These are phyloP conservation scores for Tylopilus sp. DNA, from an alignment of 1,284 basidiomycete genomes.

Conservation along the genomic window DNA sequence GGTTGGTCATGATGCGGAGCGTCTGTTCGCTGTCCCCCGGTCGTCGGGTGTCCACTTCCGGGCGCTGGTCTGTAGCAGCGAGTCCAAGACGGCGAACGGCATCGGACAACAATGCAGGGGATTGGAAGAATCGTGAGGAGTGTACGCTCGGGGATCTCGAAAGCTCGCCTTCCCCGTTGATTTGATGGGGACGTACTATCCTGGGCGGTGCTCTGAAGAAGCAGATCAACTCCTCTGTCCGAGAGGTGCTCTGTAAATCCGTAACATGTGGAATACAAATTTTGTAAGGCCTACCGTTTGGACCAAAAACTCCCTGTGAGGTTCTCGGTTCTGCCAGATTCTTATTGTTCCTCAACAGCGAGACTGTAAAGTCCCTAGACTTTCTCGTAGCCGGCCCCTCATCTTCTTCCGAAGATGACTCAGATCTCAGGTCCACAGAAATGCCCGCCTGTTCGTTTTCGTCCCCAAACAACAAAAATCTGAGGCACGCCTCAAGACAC, in stretches of 20 bases:
- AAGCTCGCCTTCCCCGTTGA: slow-evolving; percentile 40
- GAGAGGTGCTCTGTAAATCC: not conserved
- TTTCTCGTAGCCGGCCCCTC: slow-evolving; percentile 38
- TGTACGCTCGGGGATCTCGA: slow-evolving; percentile 43
- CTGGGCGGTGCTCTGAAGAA: slow-evolving; percentile 78
- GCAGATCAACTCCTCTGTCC: slow-evolving; percentile 74
- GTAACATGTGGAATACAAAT: not conserved
- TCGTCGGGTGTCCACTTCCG: slow-evolving; percentile 40
- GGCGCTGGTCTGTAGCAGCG: slow-evolving; percentile 50
- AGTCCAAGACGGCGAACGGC: slow-evolving; percentile 60
- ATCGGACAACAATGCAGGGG: slow-evolving; percentile 63
- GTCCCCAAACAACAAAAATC: slow-evolving; percentile 72
- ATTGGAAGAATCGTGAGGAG: slow-evolving; percentile 50
- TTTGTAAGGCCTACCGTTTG: slow-evolving; percentile 63
- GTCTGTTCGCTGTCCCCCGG: slow-evolving; percentile 51
- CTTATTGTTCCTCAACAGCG: slow-evolving; percentile 59
- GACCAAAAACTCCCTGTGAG: slow-evolving; percentile 81
- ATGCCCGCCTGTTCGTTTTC: slow-evolving; percentile 46
- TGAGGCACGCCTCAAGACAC: slow-evolving; percentile 77
- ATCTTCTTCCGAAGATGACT: slow-evolving; percentile 49
- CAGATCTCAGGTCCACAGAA: slow-evolving; percentile 46
- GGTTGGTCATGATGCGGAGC: slow-evolving; percentile 67
- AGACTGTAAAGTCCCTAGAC: slow-evolving; percentile 47
- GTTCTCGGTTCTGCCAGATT: slow-evolving; percentile 78
- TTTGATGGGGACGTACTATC: slow-evolving; percentile 53